Evolutionary conservation across 2,329 filamentous ascomycete genomes (phyloP), one percentile per base, ranked within the genome.

Genomic region (Didymosphaeria variabile): DNA sequence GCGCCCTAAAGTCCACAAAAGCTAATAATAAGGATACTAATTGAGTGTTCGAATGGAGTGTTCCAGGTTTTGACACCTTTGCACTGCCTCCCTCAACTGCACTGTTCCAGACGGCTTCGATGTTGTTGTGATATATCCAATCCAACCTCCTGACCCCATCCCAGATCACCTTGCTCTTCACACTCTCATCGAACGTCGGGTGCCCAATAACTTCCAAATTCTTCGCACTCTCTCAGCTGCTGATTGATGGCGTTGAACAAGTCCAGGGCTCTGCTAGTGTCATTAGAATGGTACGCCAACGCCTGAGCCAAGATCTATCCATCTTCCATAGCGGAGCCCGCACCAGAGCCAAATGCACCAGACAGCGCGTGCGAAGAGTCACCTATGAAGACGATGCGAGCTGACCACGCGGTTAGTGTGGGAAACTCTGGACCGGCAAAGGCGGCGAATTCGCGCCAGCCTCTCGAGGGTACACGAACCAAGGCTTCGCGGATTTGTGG

Each of bases 331-430:
- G 81, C 80, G 60, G 82, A 82, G 0, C 77, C 81, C 5, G 81
- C 81, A 0, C 81, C 81, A 3, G 80, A 81, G 0, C 81, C 81
- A 64, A 81, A 81, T 0, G 79, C 79, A 2, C 79, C 79, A 70
- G 83, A 84, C 0, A 86, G 76, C 0, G 85, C 83, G 67, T 87
- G 85, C 1, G 84, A 86, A 0, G 84, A 81, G 63, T 87, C 85
- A 9, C 85, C 85, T 0, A 87, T 79, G 4, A 87, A 77, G 6
- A 82, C 85, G 2, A 86, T 66, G 13, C 57, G 59, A 55, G 80
- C 80, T 45, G 79, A 72, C 75, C 80, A 84, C 2, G 73, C 79
- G 1, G 71, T 79, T 3, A 84, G 69, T 2, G 71, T 72, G 8
- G 76, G 63, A 19, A 84, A 65, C 38, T 81, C 78, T 1, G 82